phyloP scores from a whole-genome alignment of 176 grass and related monocot species.

The barley (Hordeum vulgare) region MorexV3_pseudomolecules_assembly NC_058521.1:404700408-404700907 shows the following conservation, averaged over 20 bases:
- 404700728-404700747: too few relatives aligned
- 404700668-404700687: too few relatives aligned
- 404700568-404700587: neutral
- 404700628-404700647: neutral
- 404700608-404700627: neutral
- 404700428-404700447: neutral
- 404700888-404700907: too few relatives aligned
- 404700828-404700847: too few relatives aligned
- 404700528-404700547: neutral
- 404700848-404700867: too few relatives aligned
- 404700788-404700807: too few relatives aligned
- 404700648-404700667: neutral
- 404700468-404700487: slow-evolving; percentile 2
- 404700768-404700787: too few relatives aligned
- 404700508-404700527: neutral
- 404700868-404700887: too few relatives aligned
- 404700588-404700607: neutral
- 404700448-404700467: neutral
- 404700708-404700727: too few relatives aligned
- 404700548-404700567: neutral
- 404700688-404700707: too few relatives aligned
- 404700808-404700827: too few relatives aligned
- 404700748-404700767: too few relatives aligned
- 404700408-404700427: neutral
- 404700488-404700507: neutral